phyloP scores from a whole-genome alignment of 768 basidiomycete species.

The Epithele typhae region DNA sequence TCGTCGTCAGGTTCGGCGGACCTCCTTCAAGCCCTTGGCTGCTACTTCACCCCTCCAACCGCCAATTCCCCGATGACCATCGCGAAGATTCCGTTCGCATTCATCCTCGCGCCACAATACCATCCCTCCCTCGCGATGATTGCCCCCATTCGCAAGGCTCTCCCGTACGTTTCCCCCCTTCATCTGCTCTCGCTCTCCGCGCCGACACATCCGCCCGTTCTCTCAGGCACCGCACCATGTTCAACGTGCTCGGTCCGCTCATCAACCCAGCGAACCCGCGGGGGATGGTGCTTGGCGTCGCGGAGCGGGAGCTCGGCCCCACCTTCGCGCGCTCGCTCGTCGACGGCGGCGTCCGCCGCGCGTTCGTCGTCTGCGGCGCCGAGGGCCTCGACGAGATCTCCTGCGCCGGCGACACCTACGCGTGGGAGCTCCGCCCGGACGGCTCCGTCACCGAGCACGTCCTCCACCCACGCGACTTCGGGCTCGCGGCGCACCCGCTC shows the following conservation, averaged over 20 bases:
- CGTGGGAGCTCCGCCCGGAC: conserved; percentile 68
- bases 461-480: conserved; percentile 74
- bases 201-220: neutral
- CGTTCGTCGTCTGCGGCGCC: conserved; percentile 88
- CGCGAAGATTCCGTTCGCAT: conserved; percentile 74
- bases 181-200: neutral
- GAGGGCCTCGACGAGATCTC: conserved; percentile 95
- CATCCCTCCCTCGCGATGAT: conserved; percentile 82
- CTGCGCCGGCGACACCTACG: conserved; percentile 85
- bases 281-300: conserved; percentile 90
- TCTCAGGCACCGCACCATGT: conserved; percentile 68
- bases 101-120: conserved; percentile 92
- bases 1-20: conserved; percentile 95
- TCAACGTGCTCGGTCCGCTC: conserved; percentile 92
- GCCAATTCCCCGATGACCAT: conserved; percentile 54
- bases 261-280: conserved; percentile 86
- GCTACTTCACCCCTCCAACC: conserved; percentile 64
- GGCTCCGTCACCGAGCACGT: conserved; percentile 59
- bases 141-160: conserved; percentile 76
- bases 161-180: conserved; percentile 54
- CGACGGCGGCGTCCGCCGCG: conserved; percentile 73
- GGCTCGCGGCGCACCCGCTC: conserved; percentile 67
- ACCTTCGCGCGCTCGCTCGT: conserved; percentile 75
- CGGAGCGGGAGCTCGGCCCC: conserved; percentile 72
- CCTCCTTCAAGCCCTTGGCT: conserved; percentile 79